Base-by-base conservation (phyloP, 352 stramenopile species). In the Globisporangium paroecandrum region DNA sequence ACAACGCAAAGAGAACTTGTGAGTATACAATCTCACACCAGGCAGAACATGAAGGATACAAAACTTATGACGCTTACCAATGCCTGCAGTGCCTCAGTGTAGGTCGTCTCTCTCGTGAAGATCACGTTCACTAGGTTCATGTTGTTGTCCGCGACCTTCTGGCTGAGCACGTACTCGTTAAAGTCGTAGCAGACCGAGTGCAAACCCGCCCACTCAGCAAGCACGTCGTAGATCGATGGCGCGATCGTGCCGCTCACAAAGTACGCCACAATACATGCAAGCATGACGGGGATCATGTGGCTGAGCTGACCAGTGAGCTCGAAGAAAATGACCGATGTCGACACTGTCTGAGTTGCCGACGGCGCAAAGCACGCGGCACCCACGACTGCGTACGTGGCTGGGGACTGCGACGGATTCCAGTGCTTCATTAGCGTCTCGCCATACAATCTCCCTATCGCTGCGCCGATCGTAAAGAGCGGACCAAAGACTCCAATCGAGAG, bases 311-410 rank as follows among this genome's bases (percentile, higher is more conserved):
- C 87, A 1, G 87, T 93, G 32, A 95, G 70, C 65, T 95, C 87
- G 55, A 95, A 95, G 75, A 98, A 93, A 25, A 95, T 93, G 13
- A 95, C 83, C 0, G 85, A 82, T 1, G 87, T 95, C 0, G 87
- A 97, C 7, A 98, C 87, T 0, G 94, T 95, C 58, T 94, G 76
- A 4, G 94, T 98, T 10, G 94, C 93, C 4, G 91, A 97, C 0
- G 90, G 90, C 1, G 91, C 76, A 64, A 98, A 97, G 59, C 89
- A 93, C 8, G 93, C 94, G 3, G 94, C 94, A 1, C 93, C 94
- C 10, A 98, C 91, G 24, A 98, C 83, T 0, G 93, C 90, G 55
- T 97, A 98, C 7, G 87, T 91, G 0, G 85, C 85, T 18, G 85
- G 82, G 0, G 83, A 91, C 63, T 93, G 83, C 12, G 80, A 82